phyloP scores from a whole-genome alignment of 768 basidiomycete species.

The Lactarius deliciosus region DNA sequence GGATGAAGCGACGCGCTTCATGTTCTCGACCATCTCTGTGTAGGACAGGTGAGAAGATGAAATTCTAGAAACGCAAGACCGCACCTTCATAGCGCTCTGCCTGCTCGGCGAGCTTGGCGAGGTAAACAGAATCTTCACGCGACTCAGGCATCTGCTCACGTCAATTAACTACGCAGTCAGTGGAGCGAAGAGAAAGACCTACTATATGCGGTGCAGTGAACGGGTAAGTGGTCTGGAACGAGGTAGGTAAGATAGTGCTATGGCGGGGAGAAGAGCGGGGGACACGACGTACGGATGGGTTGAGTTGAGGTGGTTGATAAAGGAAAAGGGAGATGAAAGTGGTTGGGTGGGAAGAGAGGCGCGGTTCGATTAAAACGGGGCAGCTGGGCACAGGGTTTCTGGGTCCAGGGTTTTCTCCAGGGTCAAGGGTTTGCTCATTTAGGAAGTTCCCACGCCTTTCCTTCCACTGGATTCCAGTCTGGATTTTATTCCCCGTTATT shows the following conservation, averaged over 20 bases:
- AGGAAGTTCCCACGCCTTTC: conserved; percentile 26
- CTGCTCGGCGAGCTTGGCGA: conserved; percentile 99
- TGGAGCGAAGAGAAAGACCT: conserved; percentile 2
- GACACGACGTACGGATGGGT: conserved; percentile 21
- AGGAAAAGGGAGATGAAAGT: conserved; percentile 26
- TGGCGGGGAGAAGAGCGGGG: conserved; percentile 18
- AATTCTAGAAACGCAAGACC: conserved; percentile 30
- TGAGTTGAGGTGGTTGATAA: conserved; percentile 28
- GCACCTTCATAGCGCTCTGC: conserved; percentile 98
- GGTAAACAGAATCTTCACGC: conserved; percentile 98
- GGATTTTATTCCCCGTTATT: conserved; percentile 19
- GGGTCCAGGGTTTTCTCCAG: conserved; percentile 29
- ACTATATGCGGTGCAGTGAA: conserved; percentile 30
- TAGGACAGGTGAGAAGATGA: conserved; percentile 23
- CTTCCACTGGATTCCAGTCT: not conserved
- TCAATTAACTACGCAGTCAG: conserved; percentile 11
- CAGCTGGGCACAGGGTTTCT: conserved; percentile 32
- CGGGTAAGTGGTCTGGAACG: conserved; percentile 23
- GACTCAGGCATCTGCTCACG: conserved; percentile 67
- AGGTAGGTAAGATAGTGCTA: conserved; percentile 22
- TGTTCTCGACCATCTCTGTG: conserved; percentile 97
- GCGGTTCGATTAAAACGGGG: conserved; percentile 31
- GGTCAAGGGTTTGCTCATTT: conserved; percentile 30
- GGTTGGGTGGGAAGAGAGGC: conserved; percentile 25
- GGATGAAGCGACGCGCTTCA: conserved; percentile 97